Percentiles rank a stretch among this genome's conserved stretches.
Evolutionary conservation across 2,329 filamentous ascomycete species (phyloP).

Genomic region (Cadophora malorum): DNA sequence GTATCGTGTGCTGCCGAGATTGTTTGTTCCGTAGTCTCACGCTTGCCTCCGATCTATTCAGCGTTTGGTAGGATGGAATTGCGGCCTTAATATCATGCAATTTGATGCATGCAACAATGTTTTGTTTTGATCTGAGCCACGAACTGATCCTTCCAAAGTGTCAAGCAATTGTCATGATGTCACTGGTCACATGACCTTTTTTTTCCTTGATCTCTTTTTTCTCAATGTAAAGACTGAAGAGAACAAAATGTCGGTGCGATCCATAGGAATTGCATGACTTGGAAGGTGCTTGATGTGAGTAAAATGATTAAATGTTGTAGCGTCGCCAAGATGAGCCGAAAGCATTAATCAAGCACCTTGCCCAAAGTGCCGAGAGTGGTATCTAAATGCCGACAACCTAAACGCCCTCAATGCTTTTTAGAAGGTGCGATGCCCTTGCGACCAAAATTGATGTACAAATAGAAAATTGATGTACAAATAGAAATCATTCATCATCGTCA

Average conservation of each 20-base stretch:
- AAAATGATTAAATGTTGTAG: neutral
- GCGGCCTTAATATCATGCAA: neutral
- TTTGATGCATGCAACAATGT: neutral
- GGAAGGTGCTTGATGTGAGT: no score
- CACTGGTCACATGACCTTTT: neutral
- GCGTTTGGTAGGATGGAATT: neutral
- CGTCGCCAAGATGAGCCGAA: neutral
- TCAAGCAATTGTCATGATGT: conserved; percentile 17
- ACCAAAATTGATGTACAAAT: neutral
- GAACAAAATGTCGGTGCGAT: no score
- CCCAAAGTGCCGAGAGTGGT: conserved; percentile 2
- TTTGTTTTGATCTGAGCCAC: neutral
- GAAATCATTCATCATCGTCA: conserved; percentile 35
- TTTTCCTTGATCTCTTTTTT: neutral
- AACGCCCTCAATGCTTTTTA: neutral
- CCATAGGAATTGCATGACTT: no score
- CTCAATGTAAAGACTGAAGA: no score
- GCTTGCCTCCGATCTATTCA: neutral
- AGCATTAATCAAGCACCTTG: neutral
- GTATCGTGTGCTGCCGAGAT: neutral
- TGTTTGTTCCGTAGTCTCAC: neutral
- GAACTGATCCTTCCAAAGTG: neutral
- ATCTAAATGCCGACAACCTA: conserved; percentile 1
- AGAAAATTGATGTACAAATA: neutral
- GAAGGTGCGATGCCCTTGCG: neutral